Percentiles rank a stretch among this genome's conserved stretches.
Conservation (phyloP, 768 basidiomycete genomes). For the Collybia nuda region DNA sequence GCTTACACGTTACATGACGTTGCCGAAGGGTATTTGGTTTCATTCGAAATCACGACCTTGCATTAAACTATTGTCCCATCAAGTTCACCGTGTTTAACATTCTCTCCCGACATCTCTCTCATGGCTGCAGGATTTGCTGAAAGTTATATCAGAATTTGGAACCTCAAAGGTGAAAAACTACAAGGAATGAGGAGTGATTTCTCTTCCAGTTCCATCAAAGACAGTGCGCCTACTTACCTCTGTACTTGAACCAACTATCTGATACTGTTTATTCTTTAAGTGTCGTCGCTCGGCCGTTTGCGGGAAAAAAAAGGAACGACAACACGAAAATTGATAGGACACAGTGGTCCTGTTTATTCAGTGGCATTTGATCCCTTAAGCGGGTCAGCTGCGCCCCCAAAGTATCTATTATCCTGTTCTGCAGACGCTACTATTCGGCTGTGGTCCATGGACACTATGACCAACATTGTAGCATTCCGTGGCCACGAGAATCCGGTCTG, state of each 20-base stretch:
- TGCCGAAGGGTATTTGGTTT: slow-evolving; percentile 77
- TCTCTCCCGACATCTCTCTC: slow-evolving; percentile 87
- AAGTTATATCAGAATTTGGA: slow-evolving; percentile 95
- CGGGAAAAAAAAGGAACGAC: slow-evolving; percentile 80
- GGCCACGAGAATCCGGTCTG: slow-evolving; percentile 98
- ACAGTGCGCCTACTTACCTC: slow-evolving; percentile 50
- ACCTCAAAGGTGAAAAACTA: slow-evolving; percentile 87
- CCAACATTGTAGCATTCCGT: slow-evolving; percentile 90
- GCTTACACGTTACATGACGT: slow-evolving; percentile 94
- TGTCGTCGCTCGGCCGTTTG: slow-evolving; percentile 58
- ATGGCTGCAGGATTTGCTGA: slow-evolving; percentile 96
- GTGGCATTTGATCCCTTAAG: slow-evolving; percentile 90
- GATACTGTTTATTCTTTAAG: slow-evolving; percentile 33
- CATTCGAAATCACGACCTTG: neutral
- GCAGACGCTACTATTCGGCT: slow-evolving; percentile 89
- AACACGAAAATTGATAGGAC: slow-evolving; percentile 94
- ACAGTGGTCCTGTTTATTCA: slow-evolving; percentile 95
- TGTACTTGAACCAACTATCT: neutral
- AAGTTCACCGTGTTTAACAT: slow-evolving; percentile 83
- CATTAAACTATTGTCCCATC: slow-evolving; percentile 4
- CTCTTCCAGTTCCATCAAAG: slow-evolving; percentile 59
- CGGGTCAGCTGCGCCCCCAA: slow-evolving; percentile 84
- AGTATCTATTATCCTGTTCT: slow-evolving; percentile 87
- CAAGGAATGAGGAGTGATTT: slow-evolving; percentile 79
- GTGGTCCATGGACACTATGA: slow-evolving; percentile 95